Conservation (phyloP, 2,329 filamentous ascomycete genomes). For the Fusarium tupiense region DNA sequence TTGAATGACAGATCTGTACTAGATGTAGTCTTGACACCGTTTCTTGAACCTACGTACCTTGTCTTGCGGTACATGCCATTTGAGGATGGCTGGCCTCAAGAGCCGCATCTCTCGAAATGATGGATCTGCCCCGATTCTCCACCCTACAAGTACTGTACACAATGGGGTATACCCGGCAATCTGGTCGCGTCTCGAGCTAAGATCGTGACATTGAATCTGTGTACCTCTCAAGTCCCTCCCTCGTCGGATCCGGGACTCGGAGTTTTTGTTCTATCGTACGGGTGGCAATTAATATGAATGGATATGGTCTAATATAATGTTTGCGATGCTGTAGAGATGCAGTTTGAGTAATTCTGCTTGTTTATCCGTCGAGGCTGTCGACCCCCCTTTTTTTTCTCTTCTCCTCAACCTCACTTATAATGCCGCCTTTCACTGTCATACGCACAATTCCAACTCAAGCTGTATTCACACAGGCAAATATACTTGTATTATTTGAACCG, state of each 20-base stretch:
- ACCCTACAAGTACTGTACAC: slow-evolving; percentile 39
- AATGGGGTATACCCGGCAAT: slow-evolving; percentile 42
- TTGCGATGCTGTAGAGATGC: not conserved
- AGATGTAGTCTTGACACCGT: slow-evolving; percentile 5
- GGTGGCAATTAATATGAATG: not conserved
- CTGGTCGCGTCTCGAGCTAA: slow-evolving; percentile 43
- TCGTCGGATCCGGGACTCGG: slow-evolving; percentile 31
- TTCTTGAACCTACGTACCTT: slow-evolving; percentile 12
- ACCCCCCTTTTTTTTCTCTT: not conserved
- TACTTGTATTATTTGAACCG: accelerated
- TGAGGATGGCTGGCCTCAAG: slow-evolving; percentile 38
- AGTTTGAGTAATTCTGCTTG: not conserved
- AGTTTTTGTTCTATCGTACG: slow-evolving; percentile 11
- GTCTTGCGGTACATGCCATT: slow-evolving; percentile 25
- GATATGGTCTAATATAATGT: not conserved
- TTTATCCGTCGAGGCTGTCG: not conserved
- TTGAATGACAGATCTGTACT: not conserved
- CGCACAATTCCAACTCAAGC: not conserved
- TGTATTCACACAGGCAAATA: not conserved
- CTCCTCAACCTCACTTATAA: not conserved
- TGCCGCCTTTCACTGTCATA: too few species aligned
- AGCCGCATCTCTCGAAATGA: slow-evolving; percentile 40
- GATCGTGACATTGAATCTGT: slow-evolving; percentile 43
- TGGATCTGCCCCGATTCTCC: slow-evolving; percentile 44
- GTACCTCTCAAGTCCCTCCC: slow-evolving; percentile 44